Conservation (phyloP, 2,329 filamentous ascomycete genomes). For the Aspergillus spinulosporus region DNA sequence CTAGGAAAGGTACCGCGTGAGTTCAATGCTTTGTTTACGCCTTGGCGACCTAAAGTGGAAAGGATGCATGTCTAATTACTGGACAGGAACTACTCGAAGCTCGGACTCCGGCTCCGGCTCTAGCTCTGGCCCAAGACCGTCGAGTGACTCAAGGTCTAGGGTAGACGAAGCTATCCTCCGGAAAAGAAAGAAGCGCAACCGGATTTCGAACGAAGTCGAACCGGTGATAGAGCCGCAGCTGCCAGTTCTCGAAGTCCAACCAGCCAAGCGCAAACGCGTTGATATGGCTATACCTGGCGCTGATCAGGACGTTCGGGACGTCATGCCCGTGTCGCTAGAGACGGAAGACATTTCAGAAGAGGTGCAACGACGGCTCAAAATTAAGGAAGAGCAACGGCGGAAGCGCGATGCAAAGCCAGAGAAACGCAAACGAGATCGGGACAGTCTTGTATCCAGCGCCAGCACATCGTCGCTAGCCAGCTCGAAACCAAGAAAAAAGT, state of each 20-base stretch:
- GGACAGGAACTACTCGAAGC: neutral
- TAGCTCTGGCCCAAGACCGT: too few species aligned
- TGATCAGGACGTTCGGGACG: constrained; percentile 28
- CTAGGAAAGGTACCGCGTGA: constrained; percentile 8
- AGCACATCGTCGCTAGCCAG: constrained; percentile 19
- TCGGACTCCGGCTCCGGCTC: neutral
- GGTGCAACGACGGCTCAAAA: constrained; percentile 46
- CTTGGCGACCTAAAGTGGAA: too few species aligned
- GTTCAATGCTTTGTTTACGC: neutral
- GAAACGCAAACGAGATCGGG: constrained; percentile 42
- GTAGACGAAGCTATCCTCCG: neutral
- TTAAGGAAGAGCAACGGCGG: constrained; percentile 43
- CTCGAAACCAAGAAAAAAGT: constrained; percentile 27
- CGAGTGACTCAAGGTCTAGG: neutral
- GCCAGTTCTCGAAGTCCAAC: neutral
- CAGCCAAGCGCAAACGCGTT: constrained; percentile 27
- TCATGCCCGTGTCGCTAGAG: constrained; percentile 31
- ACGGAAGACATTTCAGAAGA: constrained; percentile 49
- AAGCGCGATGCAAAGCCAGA: constrained; percentile 34
- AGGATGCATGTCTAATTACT: neutral
- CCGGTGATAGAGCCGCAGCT: neutral
- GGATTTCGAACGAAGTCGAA: constrained; percentile 16
- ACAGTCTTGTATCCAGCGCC: constrained; percentile 36
- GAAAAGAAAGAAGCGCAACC: constrained; percentile 23
- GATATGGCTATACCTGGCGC: constrained; percentile 21